These are phyloP conservation scores for Apiospora arundinis DNA, from an alignment of 2,329 filamentous ascomycete genomes.

Conservation along the genomic window DNA sequence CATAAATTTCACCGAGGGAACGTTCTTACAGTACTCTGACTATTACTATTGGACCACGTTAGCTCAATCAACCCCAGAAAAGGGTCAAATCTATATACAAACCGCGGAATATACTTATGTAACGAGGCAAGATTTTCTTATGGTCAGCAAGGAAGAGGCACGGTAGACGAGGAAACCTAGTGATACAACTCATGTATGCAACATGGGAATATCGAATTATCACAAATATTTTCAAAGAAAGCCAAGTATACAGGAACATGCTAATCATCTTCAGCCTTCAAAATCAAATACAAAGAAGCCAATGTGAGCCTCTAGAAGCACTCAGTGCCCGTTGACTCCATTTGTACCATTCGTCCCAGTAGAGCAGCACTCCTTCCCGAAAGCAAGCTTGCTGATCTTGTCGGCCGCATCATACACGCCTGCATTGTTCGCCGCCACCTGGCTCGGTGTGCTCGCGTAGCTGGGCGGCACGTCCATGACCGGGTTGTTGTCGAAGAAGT, in stretches of 20 bases:
- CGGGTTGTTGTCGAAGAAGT: constrained; percentile 84
- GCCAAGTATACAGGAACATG: neutral
- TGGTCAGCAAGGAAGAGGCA: no score
- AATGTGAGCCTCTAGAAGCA: constrained; percentile 45
- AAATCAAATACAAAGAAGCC: neutral
- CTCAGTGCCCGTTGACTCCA: neutral
- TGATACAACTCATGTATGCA: neutral
- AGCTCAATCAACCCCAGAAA: no score
- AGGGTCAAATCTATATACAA: no score
- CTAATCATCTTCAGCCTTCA: neutral
- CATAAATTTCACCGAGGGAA: no score
- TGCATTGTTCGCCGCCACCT: constrained; percentile 47
- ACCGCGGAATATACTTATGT: no score
- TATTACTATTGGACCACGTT: no score
- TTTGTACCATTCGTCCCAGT: constrained; percentile 8
- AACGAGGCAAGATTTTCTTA: no score
- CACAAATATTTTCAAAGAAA: neutral
- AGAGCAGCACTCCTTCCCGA: constrained; percentile 28
- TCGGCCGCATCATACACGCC: constrained; percentile 41
- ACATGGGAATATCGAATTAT: neutral
- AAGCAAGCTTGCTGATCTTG: constrained; percentile 38
- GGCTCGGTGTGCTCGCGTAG: constrained; percentile 75
- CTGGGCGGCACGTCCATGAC: constrained; percentile 81
- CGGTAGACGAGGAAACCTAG: no score
- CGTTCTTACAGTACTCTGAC: no score